phyloP scores from a whole-genome alignment of 352 stramenopile genomes.

The Ochromonadaceae sp. region DNA sequence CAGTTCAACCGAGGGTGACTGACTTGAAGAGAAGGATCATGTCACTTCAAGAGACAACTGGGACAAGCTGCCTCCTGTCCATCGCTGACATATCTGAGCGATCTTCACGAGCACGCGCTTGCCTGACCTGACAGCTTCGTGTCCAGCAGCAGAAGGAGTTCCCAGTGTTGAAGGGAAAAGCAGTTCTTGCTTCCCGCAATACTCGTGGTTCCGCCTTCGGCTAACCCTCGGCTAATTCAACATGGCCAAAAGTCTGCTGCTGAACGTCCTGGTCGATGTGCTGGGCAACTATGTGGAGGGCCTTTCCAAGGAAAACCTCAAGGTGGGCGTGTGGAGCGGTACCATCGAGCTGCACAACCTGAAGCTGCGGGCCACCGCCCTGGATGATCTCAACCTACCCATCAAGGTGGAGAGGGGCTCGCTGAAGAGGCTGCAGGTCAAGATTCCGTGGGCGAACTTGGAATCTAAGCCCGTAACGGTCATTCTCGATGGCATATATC shows the following conservation, averaged over 20 bases:
- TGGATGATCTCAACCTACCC: conserved; percentile 25
- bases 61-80: no score
- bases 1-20: no score
- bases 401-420: conserved; percentile 15
- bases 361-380: conserved; percentile 23
- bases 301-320: conserved; percentile 35
- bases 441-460: conserved; percentile 33
- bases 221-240: no score
- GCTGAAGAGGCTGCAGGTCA: conserved; percentile 20
- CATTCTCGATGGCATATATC: conserved; percentile 27
- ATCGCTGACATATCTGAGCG: no score
- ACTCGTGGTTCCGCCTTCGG: no score
- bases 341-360: conserved; percentile 38
- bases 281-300: conserved; percentile 38
- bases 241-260: conserved; percentile 30
- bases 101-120: no score
- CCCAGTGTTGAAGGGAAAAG: no score
- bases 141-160: no score
- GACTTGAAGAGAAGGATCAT: no score
- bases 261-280: conserved; percentile 30
- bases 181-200: no score
- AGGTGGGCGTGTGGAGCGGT: conserved; percentile 40
- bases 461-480: conserved; percentile 33
- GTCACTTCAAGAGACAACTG: no score
- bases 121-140: no score